Percentiles rank a stretch among this genome's conserved stretches.
Evolutionary conservation across 345 rosid genomes (phyloP).

Genomic region (Boechera divaricarpa): DNA sequence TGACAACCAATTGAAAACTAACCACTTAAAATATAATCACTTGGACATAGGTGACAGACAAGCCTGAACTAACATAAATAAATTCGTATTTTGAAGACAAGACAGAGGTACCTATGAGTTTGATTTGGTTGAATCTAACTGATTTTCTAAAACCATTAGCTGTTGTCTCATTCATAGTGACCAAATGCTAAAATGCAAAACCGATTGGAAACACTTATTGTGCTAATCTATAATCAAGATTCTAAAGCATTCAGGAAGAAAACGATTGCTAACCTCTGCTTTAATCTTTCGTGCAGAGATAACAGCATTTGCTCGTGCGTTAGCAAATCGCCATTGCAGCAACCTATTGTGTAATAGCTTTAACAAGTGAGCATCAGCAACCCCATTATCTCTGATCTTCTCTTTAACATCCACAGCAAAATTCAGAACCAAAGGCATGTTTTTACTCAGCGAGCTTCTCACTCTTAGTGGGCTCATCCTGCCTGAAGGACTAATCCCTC

Average conservation of each 20-base stretch:
- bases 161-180: neutral
- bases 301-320: constrained; percentile 75
- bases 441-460: constrained; percentile 54
- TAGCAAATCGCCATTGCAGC: constrained; percentile 85
- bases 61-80: neutral
- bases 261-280: constrained; percentile 68
- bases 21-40: neutral
- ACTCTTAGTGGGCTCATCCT: constrained; percentile 57
- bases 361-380: constrained; percentile 69
- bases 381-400: constrained; percentile 63
- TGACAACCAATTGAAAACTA: constrained; percentile 11
- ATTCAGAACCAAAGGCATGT: constrained; percentile 58
- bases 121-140: neutral
- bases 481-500: constrained; percentile 46
- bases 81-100: neutral
- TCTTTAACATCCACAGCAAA: constrained; percentile 74
- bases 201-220: neutral
- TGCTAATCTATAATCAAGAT: neutral
- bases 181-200: neutral
- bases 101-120: neutral
- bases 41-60: neutral
- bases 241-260: neutral
- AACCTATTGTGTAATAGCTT: constrained; percentile 74
- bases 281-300: constrained; percentile 58
- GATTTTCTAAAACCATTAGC: neutral